Evolutionary conservation across 2,329 filamentous ascomycete species (phyloP), one percentile per base, ranked within the genome.

Genomic region (Curvularia sp.): DNA sequence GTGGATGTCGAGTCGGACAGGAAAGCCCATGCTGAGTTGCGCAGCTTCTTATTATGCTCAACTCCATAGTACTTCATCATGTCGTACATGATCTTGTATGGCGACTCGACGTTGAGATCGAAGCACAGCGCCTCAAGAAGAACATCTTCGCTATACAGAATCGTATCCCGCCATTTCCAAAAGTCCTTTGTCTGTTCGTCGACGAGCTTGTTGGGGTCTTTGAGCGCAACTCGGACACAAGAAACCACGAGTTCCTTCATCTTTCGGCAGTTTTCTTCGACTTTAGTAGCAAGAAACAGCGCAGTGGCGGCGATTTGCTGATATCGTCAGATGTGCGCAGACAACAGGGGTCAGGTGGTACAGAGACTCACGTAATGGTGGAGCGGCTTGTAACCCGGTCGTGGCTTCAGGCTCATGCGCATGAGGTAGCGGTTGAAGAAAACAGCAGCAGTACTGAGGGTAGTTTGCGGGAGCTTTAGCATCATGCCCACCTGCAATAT

Each of bases 111-210:
- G 77, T 93, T 92, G 46, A 99, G 83, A 75, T 99, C 95, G 76
- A 99, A 99, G 60, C 93, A 98, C 18, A 99, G 83, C 46, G 88
- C 88, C 76, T 98, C 95, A 15, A 99, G 85, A 81, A 99, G 90
- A 43, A 94, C 82, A 75, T 98, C 95, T 79, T 99, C 95, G 73
- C 96, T 92, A 65, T 90, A 89, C 13, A 98, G 82, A 57, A 99
- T 96, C 58, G 90, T 95, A 74, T 99, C 95, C 61, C 93, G 87
- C 95, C 95, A 99, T 71, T 91, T 88, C 95, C 95, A 99, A 75
- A 95, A 99, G 74, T 99, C 95, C 73, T 97, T 98, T 67, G 91
- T 96, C 77, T 98, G 93, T 78, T 98, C 95, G 74, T 99, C 95
- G 52, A 98, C 91, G 53, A 94, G 83, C 58, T 97, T 86, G 69